These are phyloP conservation scores for Huntiella savannae DNA, from an alignment of 2,329 filamentous ascomycete species.

Conservation along the genomic window DNA sequence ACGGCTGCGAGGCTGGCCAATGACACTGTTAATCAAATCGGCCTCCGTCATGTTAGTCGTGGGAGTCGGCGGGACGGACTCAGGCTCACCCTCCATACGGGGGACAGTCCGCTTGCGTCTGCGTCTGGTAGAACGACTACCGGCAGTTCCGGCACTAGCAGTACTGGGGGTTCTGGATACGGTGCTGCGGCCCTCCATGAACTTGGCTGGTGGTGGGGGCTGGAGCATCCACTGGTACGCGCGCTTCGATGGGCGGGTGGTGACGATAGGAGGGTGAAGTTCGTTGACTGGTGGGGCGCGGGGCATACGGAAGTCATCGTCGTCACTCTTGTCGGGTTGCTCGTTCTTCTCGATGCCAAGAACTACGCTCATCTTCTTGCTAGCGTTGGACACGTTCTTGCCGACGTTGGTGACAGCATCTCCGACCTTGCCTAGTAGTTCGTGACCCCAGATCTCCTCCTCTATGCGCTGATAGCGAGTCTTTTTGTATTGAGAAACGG, in stretches of 20 bases:
- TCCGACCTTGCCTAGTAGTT: slow-evolving; percentile 18
- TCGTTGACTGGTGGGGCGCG: slow-evolving; percentile 64
- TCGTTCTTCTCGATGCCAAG: slow-evolving; percentile 33
- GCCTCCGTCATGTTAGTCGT: slow-evolving; percentile 19
- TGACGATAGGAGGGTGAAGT: slow-evolving; percentile 68
- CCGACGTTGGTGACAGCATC: slow-evolving; percentile 11
- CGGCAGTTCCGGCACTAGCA: slow-evolving; percentile 20
- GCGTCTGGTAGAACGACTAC: slow-evolving; percentile 8
- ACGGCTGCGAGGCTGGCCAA: slow-evolving; percentile 13
- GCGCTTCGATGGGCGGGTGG: slow-evolving; percentile 48
- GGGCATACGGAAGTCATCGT: slow-evolving; percentile 43
- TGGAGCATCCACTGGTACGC: slow-evolving; percentile 84
- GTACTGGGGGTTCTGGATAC: slow-evolving; percentile 44
- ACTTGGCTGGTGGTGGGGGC: slow-evolving; percentile 69
- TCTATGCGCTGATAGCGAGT: slow-evolving; percentile 73
- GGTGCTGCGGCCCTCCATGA: slow-evolving; percentile 75
- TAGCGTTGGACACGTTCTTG: slow-evolving; percentile 28
- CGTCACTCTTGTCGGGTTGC: slow-evolving; percentile 30
- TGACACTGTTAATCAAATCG: slow-evolving; percentile 26
- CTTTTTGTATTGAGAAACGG: slow-evolving; percentile 11
- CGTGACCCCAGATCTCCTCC: slow-evolving; percentile 65
- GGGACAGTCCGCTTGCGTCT: slow-evolving; percentile 14
- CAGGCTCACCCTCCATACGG: slow-evolving; percentile 8
- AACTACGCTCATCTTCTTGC: slow-evolving; percentile 32
- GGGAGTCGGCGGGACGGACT: slow-evolving; percentile 2